phyloP scores from a whole-genome alignment of 331 rosid genomes.

The Acacia concinna region DNA sequence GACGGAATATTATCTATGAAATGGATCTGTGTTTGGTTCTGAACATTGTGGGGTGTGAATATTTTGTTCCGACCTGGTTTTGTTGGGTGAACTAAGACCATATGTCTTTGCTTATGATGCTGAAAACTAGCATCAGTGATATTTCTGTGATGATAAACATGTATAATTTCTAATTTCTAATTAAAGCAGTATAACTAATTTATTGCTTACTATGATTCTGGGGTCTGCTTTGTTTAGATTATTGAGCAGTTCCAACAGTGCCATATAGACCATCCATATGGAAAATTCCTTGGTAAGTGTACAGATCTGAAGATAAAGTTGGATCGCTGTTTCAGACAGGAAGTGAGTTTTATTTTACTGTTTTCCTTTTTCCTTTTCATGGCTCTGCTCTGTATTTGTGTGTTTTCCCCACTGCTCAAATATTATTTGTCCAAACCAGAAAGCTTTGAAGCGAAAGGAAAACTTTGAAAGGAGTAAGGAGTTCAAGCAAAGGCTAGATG shows the following conservation, averaged over 20 bases:
- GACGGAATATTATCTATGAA: neutral
- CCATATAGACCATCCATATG: slow-evolving; percentile 73
- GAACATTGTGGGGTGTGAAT: neutral
- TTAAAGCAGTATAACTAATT: neutral
- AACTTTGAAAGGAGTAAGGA: slow-evolving; percentile 88
- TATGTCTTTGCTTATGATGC: slow-evolving; percentile 17
- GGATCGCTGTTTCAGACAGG: slow-evolving; percentile 87
- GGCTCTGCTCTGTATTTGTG: neutral
- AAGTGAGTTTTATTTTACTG: slow-evolving; percentile 50
- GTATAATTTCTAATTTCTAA: neutral
- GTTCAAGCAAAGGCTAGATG: slow-evolving; percentile 64
- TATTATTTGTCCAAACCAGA: slow-evolving; percentile 44
- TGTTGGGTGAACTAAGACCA: neutral
- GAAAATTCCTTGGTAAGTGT: slow-evolving; percentile 82
- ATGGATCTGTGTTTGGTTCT: neutral
- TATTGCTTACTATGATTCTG: neutral
- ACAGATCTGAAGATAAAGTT: slow-evolving; percentile 84
- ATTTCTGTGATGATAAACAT: neutral
- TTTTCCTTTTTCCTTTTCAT: neutral
- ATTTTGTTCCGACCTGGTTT: neutral
- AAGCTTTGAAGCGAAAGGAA: slow-evolving; percentile 89
- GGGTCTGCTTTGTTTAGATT: slow-evolving; percentile 50
- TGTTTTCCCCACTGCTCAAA: neutral
- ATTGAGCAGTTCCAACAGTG: slow-evolving; percentile 86
- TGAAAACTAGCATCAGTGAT: slow-evolving; percentile 4